Percentiles rank a stretch among this genome's conserved stretches.
These are phyloP conservation scores for Chionographis japonica DNA, from an alignment of 106 monocot species.

Conservation along the genomic window DNA sequence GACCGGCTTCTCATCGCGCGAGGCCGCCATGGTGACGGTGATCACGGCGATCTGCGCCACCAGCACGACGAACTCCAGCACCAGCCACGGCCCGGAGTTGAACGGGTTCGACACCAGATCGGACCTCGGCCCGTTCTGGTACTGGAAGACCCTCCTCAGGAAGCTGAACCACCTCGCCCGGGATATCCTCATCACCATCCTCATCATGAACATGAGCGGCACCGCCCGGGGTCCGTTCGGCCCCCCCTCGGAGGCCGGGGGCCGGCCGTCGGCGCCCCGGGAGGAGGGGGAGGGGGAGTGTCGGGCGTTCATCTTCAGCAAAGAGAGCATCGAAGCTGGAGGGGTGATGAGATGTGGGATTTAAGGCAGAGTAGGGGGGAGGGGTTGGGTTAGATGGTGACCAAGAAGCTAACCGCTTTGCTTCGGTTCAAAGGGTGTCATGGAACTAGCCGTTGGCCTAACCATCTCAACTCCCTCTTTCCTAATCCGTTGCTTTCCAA, in stretches of 20 bases:
- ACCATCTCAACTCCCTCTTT: conserved; percentile 13
- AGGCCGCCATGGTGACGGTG: conserved; percentile 21
- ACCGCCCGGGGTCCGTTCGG: conserved; percentile 4
- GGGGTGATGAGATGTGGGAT: conserved; percentile 3
- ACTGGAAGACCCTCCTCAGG: conserved; percentile 61
- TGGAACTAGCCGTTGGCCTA: conserved; percentile 45
- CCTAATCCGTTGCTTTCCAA: too few relatives aligned
- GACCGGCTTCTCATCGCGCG: conserved; percentile 47
- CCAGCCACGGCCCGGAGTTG: conserved; percentile 60
- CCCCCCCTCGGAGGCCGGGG: not conserved
- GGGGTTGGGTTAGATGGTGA: conserved; percentile 63
- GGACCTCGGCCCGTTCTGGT: conserved; percentile 75
- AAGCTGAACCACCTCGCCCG: conserved; percentile 83
- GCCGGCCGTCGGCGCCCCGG: not conserved
- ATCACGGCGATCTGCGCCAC: conserved; percentile 40
- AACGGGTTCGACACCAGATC: conserved; percentile 67
- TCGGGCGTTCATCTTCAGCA: not conserved
- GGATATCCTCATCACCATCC: conserved; percentile 46
- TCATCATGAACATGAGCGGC: conserved; percentile 25
- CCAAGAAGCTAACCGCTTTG: conserved; percentile 89
- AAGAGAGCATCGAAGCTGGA: not conserved
- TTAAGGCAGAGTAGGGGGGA: conserved; percentile 23
- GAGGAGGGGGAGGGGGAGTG: not conserved
- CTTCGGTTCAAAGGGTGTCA: conserved; percentile 54
- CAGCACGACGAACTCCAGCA: conserved; percentile 40